These are phyloP conservation scores for Proteromonas lacertae DNA, from an alignment of 352 stramenopile species.

Conservation along the genomic window DNA sequence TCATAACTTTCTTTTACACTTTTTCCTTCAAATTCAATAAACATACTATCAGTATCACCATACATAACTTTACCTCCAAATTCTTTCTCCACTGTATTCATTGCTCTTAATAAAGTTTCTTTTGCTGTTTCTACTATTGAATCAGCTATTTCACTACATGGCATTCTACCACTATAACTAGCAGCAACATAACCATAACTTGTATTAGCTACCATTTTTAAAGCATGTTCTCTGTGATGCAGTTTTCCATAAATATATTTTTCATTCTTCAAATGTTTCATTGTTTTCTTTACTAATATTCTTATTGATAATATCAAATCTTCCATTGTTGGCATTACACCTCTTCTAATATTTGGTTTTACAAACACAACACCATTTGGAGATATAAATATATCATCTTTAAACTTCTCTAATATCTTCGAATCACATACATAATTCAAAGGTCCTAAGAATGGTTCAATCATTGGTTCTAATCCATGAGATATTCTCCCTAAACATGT, in stretches of 20 bases:
- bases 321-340: conserved; percentile 76
- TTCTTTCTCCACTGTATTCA: conserved; percentile 45
- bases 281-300: conserved; percentile 86
- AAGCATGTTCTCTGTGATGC: conserved; percentile 47
- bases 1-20: conserved; percentile 61
- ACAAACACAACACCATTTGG: conserved; percentile 83
- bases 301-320: conserved; percentile 69
- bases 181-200: conserved; percentile 83
- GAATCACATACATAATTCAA: no score
- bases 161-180: conserved; percentile 83
- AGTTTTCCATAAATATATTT: conserved; percentile 15
- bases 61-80: conserved; percentile 41
- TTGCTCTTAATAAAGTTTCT: conserved; percentile 58
- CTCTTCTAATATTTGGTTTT: conserved; percentile 46
- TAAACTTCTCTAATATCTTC: no score
- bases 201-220: conserved; percentile 98
- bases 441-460: no score
- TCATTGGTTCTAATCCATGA: background rate
- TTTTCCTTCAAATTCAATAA: conserved; percentile 70
- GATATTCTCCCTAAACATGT: background rate
- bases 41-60: conserved; percentile 92
- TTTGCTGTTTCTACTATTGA: conserved; percentile 75
- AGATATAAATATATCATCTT: conserved; percentile 31
- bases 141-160: conserved; percentile 72
- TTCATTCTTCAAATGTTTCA: conserved; percentile 26